Base-by-base conservation (phyloP, 768 basidiomycete species). In the Suillus subalutaceus region DNA sequence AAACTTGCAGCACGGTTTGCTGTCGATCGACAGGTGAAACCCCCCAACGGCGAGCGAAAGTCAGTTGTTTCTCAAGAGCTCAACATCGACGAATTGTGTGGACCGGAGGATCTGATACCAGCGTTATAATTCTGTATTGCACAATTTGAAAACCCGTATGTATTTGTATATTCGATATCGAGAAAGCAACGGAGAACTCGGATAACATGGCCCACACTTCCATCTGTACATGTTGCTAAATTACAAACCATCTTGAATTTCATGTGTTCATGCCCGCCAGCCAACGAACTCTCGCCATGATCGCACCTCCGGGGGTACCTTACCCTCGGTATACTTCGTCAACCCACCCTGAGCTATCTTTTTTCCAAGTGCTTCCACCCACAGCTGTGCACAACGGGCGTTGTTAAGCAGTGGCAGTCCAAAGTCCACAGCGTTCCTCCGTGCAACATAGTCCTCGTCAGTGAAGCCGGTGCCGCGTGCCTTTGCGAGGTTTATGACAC, bases 361-460 rank as follows among this genome's bases (percentile, higher is more conserved):
- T 78, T 86, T 87, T 5, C 86, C 92, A 65, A 99, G 80, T 68
- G 90, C 87, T 77, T 97, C 93, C 43, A 98, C 96, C 75, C 95
- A 97, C 59, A 99, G 85, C 69, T 90, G 85, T 3, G 97, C 97
- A 65, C 89, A 91, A 65, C 88, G 89, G 61, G 95, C 87, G 75
- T 98, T 93, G 82, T 97, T 97, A 70, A 99, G 81, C 64, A 98
- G 78, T 13, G 95, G 91, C 65, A 98, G 78, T 66, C 97, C 97
- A 69, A 98, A 99, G 81, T 99, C 96, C 63, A 97, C 94, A 63
- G 95, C 94, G 75, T 96, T 96, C 69, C 96, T 92, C 74, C 97
- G 87, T 63, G 97, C 97, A 57, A 98, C 96, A 72, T 99, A 99
- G 72, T 99, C 96, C 75, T 98, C 94, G 74, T 99, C 97, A 15